Evolutionary conservation across 2,329 filamentous ascomycete species (phyloP).

Genomic region (Colletotrichum noveboracense): DNA sequence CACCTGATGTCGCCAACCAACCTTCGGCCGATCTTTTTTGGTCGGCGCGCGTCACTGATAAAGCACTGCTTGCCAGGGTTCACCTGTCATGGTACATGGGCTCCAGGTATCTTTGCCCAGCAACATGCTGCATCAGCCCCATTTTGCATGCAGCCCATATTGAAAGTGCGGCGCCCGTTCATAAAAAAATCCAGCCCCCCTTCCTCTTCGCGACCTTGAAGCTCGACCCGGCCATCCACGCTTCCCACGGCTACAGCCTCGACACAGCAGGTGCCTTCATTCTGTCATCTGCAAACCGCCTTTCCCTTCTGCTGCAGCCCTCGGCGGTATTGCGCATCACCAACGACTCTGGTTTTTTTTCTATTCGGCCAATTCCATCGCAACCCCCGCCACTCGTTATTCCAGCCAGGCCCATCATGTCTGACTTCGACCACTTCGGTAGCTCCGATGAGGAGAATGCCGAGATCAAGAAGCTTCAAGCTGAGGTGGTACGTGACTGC

Average conservation of each 20-base stretch:
- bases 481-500: conserved; percentile 72
- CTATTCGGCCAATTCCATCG: background rate
- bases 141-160: conserved; percentile 6
- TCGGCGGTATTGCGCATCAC: background rate
- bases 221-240: conserved; percentile 5
- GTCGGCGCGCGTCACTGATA: conserved; percentile 18
- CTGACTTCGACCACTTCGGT: conserved; percentile 73
- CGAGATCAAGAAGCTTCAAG: conserved; percentile 79
- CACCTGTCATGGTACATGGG: conserved; percentile 12
- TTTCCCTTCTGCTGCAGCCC: background rate
- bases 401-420: conserved; percentile 52
- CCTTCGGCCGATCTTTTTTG: conserved; percentile 8
- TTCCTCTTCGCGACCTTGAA: conserved; percentile 14
- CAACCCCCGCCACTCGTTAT: conserved; percentile 12
- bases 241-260: conserved; percentile 8
- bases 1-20: conserved; percentile 8
- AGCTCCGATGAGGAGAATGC: conserved; percentile 81
- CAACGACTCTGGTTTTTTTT: background rate
- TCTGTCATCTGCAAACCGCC: conserved; percentile 7
- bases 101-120: background rate
- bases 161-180: conserved; percentile 1
- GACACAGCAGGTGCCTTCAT: conserved; percentile 1
- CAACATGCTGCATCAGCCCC: conserved; percentile 17
- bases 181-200: conserved; percentile 22
- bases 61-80: conserved; percentile 10